phyloP scores from a whole-genome alignment of 2,329 filamentous ascomycete species.

The Claviceps maximensis region DNA sequence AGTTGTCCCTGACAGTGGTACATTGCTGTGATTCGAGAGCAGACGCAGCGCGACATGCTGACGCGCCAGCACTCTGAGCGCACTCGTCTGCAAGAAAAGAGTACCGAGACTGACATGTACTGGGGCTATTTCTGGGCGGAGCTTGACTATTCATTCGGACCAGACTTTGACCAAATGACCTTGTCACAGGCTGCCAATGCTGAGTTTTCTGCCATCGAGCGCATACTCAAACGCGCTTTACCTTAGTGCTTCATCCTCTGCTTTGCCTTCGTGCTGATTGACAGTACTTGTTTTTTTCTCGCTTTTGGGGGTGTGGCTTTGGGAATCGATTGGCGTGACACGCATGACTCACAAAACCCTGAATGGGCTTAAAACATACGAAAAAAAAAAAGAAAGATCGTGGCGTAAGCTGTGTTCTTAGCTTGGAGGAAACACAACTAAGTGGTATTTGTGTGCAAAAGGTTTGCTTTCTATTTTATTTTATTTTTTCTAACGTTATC shows the following conservation, averaged over 20 bases:
- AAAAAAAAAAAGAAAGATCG: not conserved
- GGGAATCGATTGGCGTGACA: not conserved
- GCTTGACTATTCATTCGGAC: slow-evolving; percentile 27
- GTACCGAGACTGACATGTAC: slow-evolving; percentile 26
- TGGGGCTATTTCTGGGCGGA: slow-evolving; percentile 42
- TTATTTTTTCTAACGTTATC: not conserved
- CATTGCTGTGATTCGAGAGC: slow-evolving; percentile 39
- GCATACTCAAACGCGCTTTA: slow-evolving; percentile 31
- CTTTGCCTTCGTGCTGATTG: not conserved
- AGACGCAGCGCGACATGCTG: slow-evolving; percentile 30
- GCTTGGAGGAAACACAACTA: not conserved
- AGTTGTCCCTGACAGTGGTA: slow-evolving; percentile 34
- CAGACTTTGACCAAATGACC: slow-evolving; percentile 32
- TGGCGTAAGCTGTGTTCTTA: not conserved
- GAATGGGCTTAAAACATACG: not conserved
- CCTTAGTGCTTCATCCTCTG: not conserved
- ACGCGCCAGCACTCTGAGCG: slow-evolving; percentile 28
- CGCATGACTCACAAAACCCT: not conserved
- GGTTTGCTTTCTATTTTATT: not conserved
- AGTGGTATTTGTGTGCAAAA: not conserved
- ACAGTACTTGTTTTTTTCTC: not conserved
- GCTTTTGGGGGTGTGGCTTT: not conserved
- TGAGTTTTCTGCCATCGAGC: slow-evolving; percentile 38
- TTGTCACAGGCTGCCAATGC: slow-evolving; percentile 29
- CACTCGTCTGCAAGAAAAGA: slow-evolving; percentile 21